Conservation (phyloP, 2,329 filamentous ascomycete genomes). For the Teratosphaeria viscida region DNA sequence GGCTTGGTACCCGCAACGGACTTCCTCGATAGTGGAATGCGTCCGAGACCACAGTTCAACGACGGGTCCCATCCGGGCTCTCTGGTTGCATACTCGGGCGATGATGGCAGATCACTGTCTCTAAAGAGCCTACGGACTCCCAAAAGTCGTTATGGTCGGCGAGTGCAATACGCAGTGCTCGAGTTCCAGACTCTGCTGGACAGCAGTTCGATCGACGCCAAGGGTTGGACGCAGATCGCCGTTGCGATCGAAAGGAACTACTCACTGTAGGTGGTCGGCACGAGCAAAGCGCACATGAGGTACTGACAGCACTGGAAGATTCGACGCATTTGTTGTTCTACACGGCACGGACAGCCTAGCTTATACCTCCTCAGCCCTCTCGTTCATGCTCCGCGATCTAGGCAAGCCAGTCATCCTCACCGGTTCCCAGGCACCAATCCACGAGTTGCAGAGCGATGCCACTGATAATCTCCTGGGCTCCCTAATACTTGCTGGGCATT, state of each 20-base stretch:
- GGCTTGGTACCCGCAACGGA: conserved; percentile 64
- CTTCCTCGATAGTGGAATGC: conserved; percentile 74
- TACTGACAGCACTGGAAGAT: conserved; percentile 28
- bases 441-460: conserved; percentile 81
- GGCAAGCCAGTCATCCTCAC: conserved; percentile 88
- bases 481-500: conserved; percentile 81
- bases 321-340: conserved; percentile 57
- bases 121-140: conserved; percentile 62
- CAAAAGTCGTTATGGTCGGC: conserved; percentile 65
- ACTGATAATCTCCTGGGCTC: conserved; percentile 83
- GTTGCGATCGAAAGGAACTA: conserved; percentile 74
- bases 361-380: conserved; percentile 81
- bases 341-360: conserved; percentile 56
- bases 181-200: conserved; percentile 81
- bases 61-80: conserved; percentile 45
- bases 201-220: conserved; percentile 78
- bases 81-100: conserved; percentile 5
- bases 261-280: conserved; percentile 38
- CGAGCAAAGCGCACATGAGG: neutral
- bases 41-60: conserved; percentile 75
- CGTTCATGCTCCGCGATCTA: conserved; percentile 75
- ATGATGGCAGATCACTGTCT: neutral
- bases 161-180: conserved; percentile 71
- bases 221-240: conserved; percentile 79
- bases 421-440: conserved; percentile 62